phyloP scores from a whole-genome alignment of 2,329 filamentous ascomycete species.

The Cytospora mali region DNA sequence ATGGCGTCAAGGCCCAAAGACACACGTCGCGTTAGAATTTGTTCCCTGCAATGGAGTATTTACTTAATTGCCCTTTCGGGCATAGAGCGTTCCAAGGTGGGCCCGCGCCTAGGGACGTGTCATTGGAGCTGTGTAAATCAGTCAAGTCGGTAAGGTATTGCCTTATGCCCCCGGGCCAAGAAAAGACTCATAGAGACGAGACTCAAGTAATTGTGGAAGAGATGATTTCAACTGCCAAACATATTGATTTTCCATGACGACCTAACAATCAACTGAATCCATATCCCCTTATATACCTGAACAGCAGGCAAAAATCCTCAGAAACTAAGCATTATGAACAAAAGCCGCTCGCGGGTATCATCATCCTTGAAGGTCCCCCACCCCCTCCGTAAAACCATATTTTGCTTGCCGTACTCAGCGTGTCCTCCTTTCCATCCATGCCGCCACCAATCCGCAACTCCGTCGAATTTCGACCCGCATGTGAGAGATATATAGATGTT shows the following conservation, averaged over 20 bases:
- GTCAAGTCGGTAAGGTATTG: no score
- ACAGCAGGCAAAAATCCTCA: not conserved
- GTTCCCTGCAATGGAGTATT: slow-evolving; percentile 20
- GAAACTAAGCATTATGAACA: slow-evolving; percentile 7
- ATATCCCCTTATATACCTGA: not conserved
- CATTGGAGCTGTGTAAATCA: no score
- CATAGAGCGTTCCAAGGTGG: slow-evolving; percentile 2
- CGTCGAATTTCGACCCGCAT: not conserved
- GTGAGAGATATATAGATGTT: slow-evolving; percentile 2
- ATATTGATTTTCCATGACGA: not conserved
- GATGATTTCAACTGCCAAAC: not conserved
- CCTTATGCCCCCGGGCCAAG: no score
- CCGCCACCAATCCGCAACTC: slow-evolving; percentile 16
- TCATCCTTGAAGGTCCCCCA: slow-evolving; percentile 26
- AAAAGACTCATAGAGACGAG: no score
- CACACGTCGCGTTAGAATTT: slow-evolving; percentile 26
- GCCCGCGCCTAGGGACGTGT: not conserved
- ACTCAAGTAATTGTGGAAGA: no score
- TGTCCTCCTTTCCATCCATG: slow-evolving; percentile 2
- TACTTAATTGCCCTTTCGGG: slow-evolving; percentile 25
- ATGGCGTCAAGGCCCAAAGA: slow-evolving; percentile 3
- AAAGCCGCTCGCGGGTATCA: slow-evolving; percentile 28
- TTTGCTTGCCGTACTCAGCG: slow-evolving; percentile 23
- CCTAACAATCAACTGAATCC: not conserved
- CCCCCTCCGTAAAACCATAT: slow-evolving; percentile 14